Evolutionary conservation across 768 basidiomycete genomes (phyloP), one percentile per base, ranked within the genome.

Genomic region (Serendipita sp.): DNA sequence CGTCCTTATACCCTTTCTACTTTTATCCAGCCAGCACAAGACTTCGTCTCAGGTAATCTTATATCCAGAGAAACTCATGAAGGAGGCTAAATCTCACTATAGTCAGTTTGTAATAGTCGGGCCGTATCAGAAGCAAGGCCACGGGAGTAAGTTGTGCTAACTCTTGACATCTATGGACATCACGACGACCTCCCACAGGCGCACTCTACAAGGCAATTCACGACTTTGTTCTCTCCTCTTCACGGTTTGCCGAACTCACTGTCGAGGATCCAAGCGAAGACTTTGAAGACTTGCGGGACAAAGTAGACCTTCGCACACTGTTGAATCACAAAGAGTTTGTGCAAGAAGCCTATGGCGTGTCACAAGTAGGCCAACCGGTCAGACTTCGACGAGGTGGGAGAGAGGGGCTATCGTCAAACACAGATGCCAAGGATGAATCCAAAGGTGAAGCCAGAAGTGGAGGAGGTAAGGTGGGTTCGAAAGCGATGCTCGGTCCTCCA

Each of bases 221-320:
- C 76, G 79, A 84, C 70, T 82, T 89, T 70, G 80, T 89, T 18
- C 73, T 88, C 47, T 76, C 80, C 13, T 81, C 81, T 56, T 78
- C 85, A 1, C 76, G 81, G 60, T 82, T 95, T 44, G 85, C 88
- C n/a, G 95, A 98, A 73, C 76, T 98, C 46, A 96, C 93, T 1
- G 89, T 99, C 23, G 96, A 99, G 75, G 96, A 99, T 73, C 96
- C 96, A 1, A 92, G 92, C 0, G 96, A 99, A 75, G 89, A 91
- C 8, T 97, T 99, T 71, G 95, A 98, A 73, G 96, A 98, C 73
- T 80, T 98, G 47, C 79, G 95, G 38, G 96, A 98, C 75, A 86
- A 90, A 64, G 89, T 88, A 68, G 96, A 99, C 73, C 79, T 98
- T 18, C 76, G 80, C 67, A 88, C 88, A 81, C 78, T 98, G 18